Percentiles rank a stretch among this genome's conserved stretches.
Evolutionary conservation across 306 rosid species (phyloP).

Genomic region (Cucurbita moschata): DNA sequence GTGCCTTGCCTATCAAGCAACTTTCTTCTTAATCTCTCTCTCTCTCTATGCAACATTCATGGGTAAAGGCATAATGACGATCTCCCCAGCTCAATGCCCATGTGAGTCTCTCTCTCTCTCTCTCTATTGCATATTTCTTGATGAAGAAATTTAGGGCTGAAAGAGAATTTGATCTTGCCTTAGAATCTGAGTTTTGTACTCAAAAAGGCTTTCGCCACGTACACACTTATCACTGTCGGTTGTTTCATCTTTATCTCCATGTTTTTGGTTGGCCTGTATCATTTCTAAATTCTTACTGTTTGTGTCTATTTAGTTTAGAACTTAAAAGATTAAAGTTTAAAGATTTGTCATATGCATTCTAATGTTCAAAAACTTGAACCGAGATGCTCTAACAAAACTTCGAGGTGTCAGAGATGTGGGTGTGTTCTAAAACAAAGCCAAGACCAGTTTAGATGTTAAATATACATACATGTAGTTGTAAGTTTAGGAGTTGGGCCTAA

Average conservation of each 20-base stretch:
- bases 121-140: too few species aligned
- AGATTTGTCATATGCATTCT: too few species aligned
- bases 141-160: too few species aligned
- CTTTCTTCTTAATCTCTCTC: conserved; percentile 17
- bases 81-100: conserved; percentile 25
- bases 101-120: conserved; percentile 7
- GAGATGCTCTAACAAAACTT: too few species aligned
- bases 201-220: neutral
- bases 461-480: too few species aligned
- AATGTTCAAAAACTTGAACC: too few species aligned
- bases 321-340: too few species aligned
- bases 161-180: too few species aligned
- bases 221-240: neutral
- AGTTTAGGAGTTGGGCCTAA: conserved; percentile 1
- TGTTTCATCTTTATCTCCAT: neutral
- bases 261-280: too few species aligned
- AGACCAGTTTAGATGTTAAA: too few species aligned
- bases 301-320: too few species aligned
- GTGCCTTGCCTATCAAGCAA: conserved; percentile 92
- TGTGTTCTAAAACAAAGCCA: neutral
- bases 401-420: neutral
- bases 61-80: conserved; percentile 70
- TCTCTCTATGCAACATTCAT: conserved; percentile 36
- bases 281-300: too few species aligned
- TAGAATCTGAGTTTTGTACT: neutral